phyloP scores from a whole-genome alignment of 2,329 filamentous ascomycete genomes.

The Sarocladium kiliense region DNA sequence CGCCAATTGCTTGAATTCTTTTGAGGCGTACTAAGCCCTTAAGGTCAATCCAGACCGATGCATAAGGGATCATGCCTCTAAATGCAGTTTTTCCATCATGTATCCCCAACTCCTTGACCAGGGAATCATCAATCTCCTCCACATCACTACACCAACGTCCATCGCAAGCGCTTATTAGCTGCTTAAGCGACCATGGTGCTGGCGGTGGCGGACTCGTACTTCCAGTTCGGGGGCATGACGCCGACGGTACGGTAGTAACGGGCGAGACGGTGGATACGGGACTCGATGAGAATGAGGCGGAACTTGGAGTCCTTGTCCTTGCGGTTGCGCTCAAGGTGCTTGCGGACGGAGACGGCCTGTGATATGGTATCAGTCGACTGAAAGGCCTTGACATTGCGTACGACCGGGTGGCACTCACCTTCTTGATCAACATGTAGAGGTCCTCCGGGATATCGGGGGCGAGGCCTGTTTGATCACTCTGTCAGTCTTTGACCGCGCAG shows the following conservation, averaged over 20 bases:
- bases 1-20: slow-evolving; percentile 26
- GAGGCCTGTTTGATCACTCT: slow-evolving; percentile 90
- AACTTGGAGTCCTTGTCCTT: slow-evolving; percentile 99
- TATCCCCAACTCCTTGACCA: slow-evolving; percentile 39
- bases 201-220: slow-evolving; percentile 97
- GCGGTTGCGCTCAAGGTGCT: slow-evolving; percentile 99
- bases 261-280: slow-evolving; percentile 98
- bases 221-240: slow-evolving; percentile 87
- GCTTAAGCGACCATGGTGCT: slow-evolving; percentile 86
- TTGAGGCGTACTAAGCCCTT: slow-evolving; percentile 24
- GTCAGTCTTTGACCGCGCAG: slow-evolving; percentile 88
- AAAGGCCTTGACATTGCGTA: background rate
- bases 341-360: slow-evolving; percentile 94
- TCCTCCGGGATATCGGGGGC: slow-evolving; percentile 98
- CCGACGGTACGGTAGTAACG: slow-evolving; percentile 99
- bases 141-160: slow-evolving; percentile 11
- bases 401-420: slow-evolving; percentile 53
- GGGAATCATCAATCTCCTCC: slow-evolving; percentile 25
- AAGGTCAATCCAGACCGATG: slow-evolving; percentile 27
- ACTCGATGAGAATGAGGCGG: slow-evolving; percentile 99
- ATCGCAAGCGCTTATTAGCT: slow-evolving; percentile 3
- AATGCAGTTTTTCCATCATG: slow-evolving; percentile 37
- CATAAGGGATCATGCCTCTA: slow-evolving; percentile 38
- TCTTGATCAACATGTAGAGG: slow-evolving; percentile 99
- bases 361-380: slow-evolving; percentile 3